phyloP scores from a whole-genome alignment of 768 basidiomycete genomes.

The Tulasnella sp. region DNA sequence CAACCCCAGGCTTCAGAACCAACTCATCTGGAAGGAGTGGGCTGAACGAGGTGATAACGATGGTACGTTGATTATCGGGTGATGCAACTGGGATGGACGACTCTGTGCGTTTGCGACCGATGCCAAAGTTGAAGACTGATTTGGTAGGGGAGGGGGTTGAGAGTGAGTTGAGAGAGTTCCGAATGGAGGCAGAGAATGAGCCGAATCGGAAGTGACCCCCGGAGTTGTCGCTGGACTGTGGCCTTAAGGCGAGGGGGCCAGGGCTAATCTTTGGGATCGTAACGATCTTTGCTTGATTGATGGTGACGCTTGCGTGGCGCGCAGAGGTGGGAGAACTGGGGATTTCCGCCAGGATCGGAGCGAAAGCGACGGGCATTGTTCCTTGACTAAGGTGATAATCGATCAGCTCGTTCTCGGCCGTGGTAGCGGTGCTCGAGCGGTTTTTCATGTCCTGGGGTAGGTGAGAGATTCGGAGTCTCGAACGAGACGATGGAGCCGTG shows the following conservation, averaged over 20 bases:
- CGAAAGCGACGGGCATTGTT: conserved; percentile 6
- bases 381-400: conserved; percentile 11
- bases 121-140: conserved; percentile 8
- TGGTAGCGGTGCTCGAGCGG: not conserved
- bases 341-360: not conserved
- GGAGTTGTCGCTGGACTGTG: not conserved
- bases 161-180: not conserved
- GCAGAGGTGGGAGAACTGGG: not conserved
- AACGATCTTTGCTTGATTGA: not conserved
- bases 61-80: conserved; percentile 4
- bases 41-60: conserved; percentile 3
- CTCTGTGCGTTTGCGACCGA: not conserved
- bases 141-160: not conserved
- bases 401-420: conserved; percentile 11
- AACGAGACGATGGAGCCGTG: not conserved
- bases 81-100: not conserved
- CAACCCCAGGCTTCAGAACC: not conserved
- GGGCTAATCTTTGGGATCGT: not conserved
- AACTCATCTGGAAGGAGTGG: conserved; percentile 12
- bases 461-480: conserved; percentile 2
- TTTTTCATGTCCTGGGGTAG: not conserved
- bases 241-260: too few species aligned
- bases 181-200: conserved; percentile 9
- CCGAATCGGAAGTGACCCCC: not conserved
- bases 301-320: not conserved